Evolutionary conservation across 305 asterid species (phyloP), one percentile per base, ranked within the genome.

Genomic region (Fraxinus sp.): DNA sequence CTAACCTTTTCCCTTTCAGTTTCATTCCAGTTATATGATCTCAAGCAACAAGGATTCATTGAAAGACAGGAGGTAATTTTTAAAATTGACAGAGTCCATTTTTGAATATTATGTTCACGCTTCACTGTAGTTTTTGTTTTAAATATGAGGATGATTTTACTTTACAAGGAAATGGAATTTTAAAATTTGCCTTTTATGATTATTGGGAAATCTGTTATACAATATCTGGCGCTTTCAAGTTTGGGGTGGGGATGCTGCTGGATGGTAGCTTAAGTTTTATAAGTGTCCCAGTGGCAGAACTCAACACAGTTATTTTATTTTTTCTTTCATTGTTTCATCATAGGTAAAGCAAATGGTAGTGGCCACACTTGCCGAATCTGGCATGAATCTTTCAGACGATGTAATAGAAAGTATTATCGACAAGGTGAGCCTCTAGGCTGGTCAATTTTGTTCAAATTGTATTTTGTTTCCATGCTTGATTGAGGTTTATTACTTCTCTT

Each of bases 341-440:
- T 81, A 92, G 97, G 94, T 92, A 76, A 93, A 93, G 88, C 97
- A 93, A 90, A 93, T 93, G 97, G 97, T 93, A 79, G 97, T 93
- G 55, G 97, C 97, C 74, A 93, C 97, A 26, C 93, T 92, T 79
- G 97, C 97, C 49, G 97, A 93, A 85, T 92, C 97, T 46, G 97
- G 97, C 80, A 91, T 92, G 97, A 93, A 93, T 83, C 92, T 93
- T 68, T 87, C 93, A 2, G 96, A 92, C 88, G 97, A 91, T 81
- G 90, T 92, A 57, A 88, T 91, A 75, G 95, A 92, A 85, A 90
- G 90, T 81, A 92, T 92, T 82, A 92, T 92, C 30, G 90, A 91
- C 84, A 92, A 92, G 97, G 95, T 90, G 83, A 78, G 43, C 77
- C 59, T 52, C 57, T 30, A 18, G 13, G 36, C 72, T 79, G 78